phyloP scores from a whole-genome alignment of 148 eudicot genomes.

The Tetragonia tetragonoides region DNA sequence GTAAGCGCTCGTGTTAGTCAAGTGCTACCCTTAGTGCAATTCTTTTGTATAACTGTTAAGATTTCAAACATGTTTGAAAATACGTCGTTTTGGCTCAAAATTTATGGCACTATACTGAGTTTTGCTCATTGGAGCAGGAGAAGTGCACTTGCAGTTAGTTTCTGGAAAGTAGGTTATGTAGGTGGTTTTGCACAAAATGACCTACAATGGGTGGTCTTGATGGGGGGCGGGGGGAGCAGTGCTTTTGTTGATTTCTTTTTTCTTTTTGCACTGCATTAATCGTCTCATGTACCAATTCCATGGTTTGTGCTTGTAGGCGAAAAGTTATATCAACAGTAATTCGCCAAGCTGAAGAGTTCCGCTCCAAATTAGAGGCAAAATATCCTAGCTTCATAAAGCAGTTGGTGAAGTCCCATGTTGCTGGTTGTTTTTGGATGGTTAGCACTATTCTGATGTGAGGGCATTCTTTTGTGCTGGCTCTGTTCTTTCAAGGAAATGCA shows the following conservation, averaged over 20 bases:
- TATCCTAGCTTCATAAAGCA: conserved; percentile 19
- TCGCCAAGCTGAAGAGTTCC: conserved; percentile 18
- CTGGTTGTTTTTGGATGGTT: conserved; percentile 25
- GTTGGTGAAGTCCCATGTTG: conserved; percentile 20
- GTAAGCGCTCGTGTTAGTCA: not conserved
- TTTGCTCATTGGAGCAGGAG: not conserved
- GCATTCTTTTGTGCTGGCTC: not conserved
- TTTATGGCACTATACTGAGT: not conserved
- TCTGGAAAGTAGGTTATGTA: not conserved
- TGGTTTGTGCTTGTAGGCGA: conserved; percentile 14
- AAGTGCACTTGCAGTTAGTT: not conserved
- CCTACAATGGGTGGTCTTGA: not conserved
- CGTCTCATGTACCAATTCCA: not conserved
- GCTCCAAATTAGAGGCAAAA: conserved; percentile 7
- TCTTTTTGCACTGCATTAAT: not conserved
- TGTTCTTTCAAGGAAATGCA: not conserved
- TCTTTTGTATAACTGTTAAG: not conserved
- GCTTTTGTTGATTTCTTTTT: not conserved
- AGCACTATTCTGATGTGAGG: conserved; percentile 7
- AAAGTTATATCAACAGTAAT: conserved; percentile 7
- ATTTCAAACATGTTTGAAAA: not conserved
- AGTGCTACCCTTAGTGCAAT: not conserved
- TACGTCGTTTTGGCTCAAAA: not conserved
- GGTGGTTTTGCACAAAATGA: not conserved
- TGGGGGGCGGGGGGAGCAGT: not conserved